These are phyloP conservation scores for Mortierella sp. DNA, from an alignment of 371 early-diverging fungal genomes.

Conservation along the genomic window DNA sequence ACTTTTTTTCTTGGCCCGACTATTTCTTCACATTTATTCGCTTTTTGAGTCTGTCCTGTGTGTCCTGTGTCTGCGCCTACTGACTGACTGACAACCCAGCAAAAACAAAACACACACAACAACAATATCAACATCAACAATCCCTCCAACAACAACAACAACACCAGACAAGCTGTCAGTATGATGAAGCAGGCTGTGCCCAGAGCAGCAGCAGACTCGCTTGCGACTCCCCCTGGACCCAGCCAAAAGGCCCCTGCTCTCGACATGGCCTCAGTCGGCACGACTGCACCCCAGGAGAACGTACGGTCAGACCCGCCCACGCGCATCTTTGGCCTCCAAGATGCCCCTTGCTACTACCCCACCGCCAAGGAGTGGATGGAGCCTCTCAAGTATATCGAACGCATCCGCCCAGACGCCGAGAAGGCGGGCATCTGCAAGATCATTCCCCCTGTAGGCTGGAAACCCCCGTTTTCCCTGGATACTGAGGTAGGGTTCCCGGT, in stretches of 20 bases:
- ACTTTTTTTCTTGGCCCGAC: constrained; percentile 2
- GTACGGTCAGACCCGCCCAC: constrained; percentile 39
- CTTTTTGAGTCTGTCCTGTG: neutral
- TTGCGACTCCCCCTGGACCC: constrained; percentile 30
- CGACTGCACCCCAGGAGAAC: constrained; percentile 57
- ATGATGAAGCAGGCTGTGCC: constrained; percentile 61
- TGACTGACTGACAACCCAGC: constrained; percentile 4
- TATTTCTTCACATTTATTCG: neutral
- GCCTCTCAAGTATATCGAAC: constrained; percentile 87
- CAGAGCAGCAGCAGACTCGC: constrained; percentile 26
- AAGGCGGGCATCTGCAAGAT: constrained; percentile 92
- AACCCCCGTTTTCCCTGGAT: constrained; percentile 87
- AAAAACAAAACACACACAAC: neutral
- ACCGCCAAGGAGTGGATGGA: constrained; percentile 86
- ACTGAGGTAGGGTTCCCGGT: constrained; percentile 71
- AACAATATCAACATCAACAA: neutral
- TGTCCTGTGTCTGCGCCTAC: constrained; percentile 6
- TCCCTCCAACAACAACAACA: neutral
- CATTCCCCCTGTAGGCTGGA: constrained; percentile 90
- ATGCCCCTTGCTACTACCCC: constrained; percentile 89
- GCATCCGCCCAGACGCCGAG: constrained; percentile 85
- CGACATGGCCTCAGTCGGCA: constrained; percentile 54
- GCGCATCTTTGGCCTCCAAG: constrained; percentile 76
- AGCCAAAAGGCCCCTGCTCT: constrained; percentile 48
- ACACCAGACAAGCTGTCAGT: constrained; percentile 4